Evolutionary conservation across 305 asterid species (phyloP).

Genomic region (Petunia hybrid): DNA sequence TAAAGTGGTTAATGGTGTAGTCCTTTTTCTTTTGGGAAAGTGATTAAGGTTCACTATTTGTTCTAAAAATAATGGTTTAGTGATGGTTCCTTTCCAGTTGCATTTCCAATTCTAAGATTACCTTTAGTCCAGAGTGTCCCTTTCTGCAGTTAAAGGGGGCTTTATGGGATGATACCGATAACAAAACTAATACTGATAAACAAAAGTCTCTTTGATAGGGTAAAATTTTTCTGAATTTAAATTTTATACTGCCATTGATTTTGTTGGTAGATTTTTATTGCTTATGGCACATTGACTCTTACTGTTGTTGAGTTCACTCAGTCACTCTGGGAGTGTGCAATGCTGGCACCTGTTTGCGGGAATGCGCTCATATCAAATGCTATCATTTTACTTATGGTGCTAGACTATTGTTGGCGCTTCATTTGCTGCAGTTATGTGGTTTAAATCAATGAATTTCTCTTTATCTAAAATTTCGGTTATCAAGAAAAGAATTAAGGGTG

Average conservation of each 20-base stretch:
- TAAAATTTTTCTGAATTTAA: background rate
- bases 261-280: background rate
- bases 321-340: background rate
- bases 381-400: constrained; percentile 1
- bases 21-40: background rate
- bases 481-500: background rate
- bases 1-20: background rate
- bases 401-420: background rate
- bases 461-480: background rate
- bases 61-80: background rate
- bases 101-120: background rate
- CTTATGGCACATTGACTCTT: background rate
- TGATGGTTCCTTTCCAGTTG: background rate
- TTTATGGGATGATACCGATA: background rate
- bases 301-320: background rate
- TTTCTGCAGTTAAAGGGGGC: background rate
- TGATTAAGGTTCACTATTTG: background rate
- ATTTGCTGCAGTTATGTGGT: background rate
- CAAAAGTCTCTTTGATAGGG: background rate
- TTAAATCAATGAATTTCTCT: background rate
- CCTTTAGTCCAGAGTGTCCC: background rate
- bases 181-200: too few relatives aligned
- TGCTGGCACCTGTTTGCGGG: constrained; percentile 9
- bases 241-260: background rate
- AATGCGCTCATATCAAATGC: background rate